A percentile compares a stretch with the other conserved stretches of the same genome.
phyloP scores from a whole-genome alignment of 495 filamentous ascomycete genomes.

The Wilcoxina mikolae region DNA sequence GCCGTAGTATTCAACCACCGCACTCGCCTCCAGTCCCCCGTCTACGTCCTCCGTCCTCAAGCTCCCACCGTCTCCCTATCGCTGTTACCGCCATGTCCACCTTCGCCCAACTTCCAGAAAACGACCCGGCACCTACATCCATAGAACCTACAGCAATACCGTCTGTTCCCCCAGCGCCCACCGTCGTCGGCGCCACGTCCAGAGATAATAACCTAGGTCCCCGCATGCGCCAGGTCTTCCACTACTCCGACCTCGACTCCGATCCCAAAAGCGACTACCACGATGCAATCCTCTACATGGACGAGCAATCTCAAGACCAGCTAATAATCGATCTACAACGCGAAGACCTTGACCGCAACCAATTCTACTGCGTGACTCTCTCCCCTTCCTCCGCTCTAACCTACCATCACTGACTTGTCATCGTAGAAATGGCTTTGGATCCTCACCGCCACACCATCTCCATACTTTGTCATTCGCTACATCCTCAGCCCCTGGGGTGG shows the following conservation, averaged over 20 bases:
- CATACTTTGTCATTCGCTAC: background rate
- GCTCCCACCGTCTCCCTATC: no score
- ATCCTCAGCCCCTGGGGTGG: background rate
- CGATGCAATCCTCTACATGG: background rate
- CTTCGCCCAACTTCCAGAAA: no score
- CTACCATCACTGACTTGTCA: no score
- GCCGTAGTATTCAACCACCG: no score
- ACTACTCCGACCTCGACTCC: background rate
- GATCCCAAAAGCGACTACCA: background rate
- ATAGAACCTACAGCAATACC: no score
- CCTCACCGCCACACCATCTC: background rate
- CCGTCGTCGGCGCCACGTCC: no score
- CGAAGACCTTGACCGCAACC: background rate
- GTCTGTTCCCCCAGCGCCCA: no score
- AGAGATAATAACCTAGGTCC: no score
- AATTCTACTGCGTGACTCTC: constrained; percentile 1
- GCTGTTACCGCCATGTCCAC: no score
- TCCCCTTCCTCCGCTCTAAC: background rate
- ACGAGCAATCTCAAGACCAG: background rate
- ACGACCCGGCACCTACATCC: no score
- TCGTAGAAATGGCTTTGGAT: background rate
- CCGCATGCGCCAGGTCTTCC: background rate
- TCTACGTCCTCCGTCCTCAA: no score
- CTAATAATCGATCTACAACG: background rate
- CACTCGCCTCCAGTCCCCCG: no score